A percentile compares a stretch with the other conserved stretches of the same genome.
Evolutionary conservation across 2,329 filamentous ascomycete species (phyloP).

Genomic region (Orbilia brochopaga): DNA sequence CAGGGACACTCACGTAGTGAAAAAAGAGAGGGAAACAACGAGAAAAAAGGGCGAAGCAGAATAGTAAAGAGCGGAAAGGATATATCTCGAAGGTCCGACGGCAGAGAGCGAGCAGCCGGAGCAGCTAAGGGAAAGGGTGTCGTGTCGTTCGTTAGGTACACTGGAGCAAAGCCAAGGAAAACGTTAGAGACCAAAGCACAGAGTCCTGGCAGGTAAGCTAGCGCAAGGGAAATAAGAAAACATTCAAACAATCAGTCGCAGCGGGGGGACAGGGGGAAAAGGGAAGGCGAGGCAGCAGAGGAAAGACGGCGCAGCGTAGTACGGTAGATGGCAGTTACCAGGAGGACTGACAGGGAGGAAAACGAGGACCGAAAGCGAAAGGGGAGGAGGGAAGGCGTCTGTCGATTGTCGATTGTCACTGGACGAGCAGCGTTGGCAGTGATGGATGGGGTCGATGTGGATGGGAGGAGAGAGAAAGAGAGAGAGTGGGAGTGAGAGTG

Average conservation of each 20-base stretch:
- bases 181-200: slow-evolving; percentile 51
- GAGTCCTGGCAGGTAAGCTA: slow-evolving; percentile 45
- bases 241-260: slow-evolving; percentile 16
- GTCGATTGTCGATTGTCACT: slow-evolving; percentile 7
- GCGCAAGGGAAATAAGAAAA: slow-evolving; percentile 3
- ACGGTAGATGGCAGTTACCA: slow-evolving; percentile 37
- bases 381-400: slow-evolving; percentile 26
- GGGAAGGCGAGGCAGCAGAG: slow-evolving; percentile 35
- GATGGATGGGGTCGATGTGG: slow-evolving; percentile 23
- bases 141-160: slow-evolving; percentile 49
- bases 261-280: slow-evolving; percentile 35
- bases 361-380: slow-evolving; percentile 30
- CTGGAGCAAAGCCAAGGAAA: slow-evolving; percentile 52
- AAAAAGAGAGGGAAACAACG: slow-evolving; percentile 52
- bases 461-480: slow-evolving; percentile 34
- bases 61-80: slow-evolving; percentile 56
- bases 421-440: slow-evolving; percentile 33
- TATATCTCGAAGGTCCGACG: slow-evolving; percentile 37
- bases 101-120: slow-evolving; percentile 26
- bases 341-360: slow-evolving; percentile 39
- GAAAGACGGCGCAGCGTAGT: slow-evolving; percentile 48
- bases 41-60: slow-evolving; percentile 52
- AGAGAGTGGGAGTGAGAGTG: slow-evolving; percentile 30
- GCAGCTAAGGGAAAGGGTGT: slow-evolving; percentile 47
- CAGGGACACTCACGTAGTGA: slow-evolving; percentile 21